phyloP scores from a whole-genome alignment of 2,329 filamentous ascomycete genomes.

The Fusarium sp. region DNA sequence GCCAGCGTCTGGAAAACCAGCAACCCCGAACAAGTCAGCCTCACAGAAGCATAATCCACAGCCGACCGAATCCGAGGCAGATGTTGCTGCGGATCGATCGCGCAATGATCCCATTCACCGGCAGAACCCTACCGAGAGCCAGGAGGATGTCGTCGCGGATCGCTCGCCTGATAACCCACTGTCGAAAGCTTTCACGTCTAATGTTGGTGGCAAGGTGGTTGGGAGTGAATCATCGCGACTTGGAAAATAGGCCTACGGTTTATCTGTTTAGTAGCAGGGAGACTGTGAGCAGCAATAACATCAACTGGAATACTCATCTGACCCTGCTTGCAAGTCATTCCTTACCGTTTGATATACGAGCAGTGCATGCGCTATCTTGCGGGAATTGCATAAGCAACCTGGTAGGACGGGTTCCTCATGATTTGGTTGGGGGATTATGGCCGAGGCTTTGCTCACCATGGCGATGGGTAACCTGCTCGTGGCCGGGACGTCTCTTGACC shows the following conservation, averaged over 20 bases:
- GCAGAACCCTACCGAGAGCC: neutral
- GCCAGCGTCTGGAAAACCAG: neutral
- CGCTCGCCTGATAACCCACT: neutral
- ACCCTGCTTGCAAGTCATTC: neutral
- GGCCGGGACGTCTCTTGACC: too few species aligned
- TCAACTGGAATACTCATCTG: neutral
- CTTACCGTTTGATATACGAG: neutral
- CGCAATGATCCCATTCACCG: neutral
- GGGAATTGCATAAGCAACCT: neutral
- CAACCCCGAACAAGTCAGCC: neutral
- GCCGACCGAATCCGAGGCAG: constrained; percentile 1
- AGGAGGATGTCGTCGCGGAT: neutral
- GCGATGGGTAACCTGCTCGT: neutral
- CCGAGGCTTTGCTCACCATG: neutral
- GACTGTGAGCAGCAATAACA: neutral
- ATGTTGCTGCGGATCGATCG: constrained; percentile 1
- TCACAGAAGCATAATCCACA: neutral
- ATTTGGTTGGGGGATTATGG: neutral
- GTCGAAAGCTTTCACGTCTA: neutral
- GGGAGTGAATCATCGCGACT: neutral
- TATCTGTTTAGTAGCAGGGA: neutral
- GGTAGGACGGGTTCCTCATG: neutral
- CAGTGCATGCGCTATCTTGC: neutral
- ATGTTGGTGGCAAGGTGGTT: neutral
- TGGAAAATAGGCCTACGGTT: neutral